A percentile compares a stretch with the other conserved stretches of the same genome.
These are phyloP conservation scores for Scheffersomyces lignicola DNA, from an alignment of 1,139 yeast genomes.

Conservation along the genomic window DNA sequence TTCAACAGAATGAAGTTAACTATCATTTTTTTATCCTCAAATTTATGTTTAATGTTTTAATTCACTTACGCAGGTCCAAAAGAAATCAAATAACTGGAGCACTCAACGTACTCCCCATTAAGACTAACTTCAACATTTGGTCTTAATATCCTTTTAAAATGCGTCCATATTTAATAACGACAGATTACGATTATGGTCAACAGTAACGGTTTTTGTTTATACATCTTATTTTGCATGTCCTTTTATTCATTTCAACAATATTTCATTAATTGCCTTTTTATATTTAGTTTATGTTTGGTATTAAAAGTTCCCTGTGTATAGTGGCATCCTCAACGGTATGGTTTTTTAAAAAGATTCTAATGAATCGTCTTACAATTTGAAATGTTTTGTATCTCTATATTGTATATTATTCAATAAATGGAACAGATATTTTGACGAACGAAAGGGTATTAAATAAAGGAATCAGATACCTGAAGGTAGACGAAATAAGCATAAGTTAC, in stretches of 20 bases:
- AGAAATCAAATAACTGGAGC: slow-evolving; percentile 14
- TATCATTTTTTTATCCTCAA: slow-evolving; percentile 7
- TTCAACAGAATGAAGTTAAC: slow-evolving; percentile 6
- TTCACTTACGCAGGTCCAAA: slow-evolving; percentile 30
- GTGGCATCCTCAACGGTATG: slow-evolving; percentile 23
- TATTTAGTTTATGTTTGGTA: slow-evolving; percentile 6
- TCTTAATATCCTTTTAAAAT: slow-evolving; percentile 7
- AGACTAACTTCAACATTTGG: slow-evolving; percentile 19
- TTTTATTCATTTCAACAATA: slow-evolving; percentile 17
- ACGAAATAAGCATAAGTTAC: no score
- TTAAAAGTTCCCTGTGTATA: slow-evolving; percentile 12
- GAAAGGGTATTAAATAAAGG: no score
- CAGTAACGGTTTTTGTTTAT: slow-evolving; percentile 2
- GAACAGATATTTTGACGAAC: no score
- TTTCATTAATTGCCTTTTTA: not conserved
- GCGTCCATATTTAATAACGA: slow-evolving; percentile 6
- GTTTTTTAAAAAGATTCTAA: slow-evolving; percentile 3
- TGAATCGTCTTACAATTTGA: not conserved
- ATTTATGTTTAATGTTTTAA: slow-evolving; percentile 18
- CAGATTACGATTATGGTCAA: slow-evolving; percentile 5
- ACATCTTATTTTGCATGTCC: slow-evolving; percentile 1
- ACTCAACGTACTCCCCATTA: slow-evolving; percentile 27
- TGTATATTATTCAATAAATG: no score
- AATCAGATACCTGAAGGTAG: no score
- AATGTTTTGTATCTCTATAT: not conserved